These are phyloP conservation scores for Penicillium sp. DNA, from an alignment of 2,329 filamentous ascomycete genomes.

Conservation along the genomic window DNA sequence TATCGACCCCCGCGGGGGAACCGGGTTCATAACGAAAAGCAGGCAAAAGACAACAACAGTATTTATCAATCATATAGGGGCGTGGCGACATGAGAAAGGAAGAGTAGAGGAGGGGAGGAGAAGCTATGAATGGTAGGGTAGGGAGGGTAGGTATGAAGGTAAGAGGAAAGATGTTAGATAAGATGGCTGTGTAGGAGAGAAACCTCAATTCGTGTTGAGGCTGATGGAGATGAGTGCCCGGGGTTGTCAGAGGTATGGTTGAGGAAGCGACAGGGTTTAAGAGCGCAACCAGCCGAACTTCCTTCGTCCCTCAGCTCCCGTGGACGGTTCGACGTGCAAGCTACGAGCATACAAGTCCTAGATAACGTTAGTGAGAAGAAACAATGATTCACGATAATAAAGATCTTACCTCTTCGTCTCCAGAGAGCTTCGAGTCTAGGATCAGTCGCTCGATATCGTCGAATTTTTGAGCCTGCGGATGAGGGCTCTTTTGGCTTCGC, in stretches of 20 bases:
- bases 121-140: background rate
- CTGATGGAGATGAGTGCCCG: background rate
- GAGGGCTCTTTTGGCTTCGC: slow-evolving; percentile 83
- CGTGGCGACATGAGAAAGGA: slow-evolving; percentile 28
- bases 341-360: slow-evolving; percentile 62
- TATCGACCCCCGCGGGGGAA: slow-evolving; percentile 11
- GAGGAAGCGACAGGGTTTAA: slow-evolving; percentile 18
- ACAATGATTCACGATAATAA: background rate
- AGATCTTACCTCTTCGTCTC: slow-evolving; percentile 77
- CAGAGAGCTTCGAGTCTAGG: slow-evolving; percentile 75
- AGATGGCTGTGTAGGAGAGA: background rate
- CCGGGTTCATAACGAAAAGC: slow-evolving; percentile 5
- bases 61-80: slow-evolving; percentile 30
- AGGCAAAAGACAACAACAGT: slow-evolving; percentile 13
- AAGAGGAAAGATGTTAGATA: background rate
- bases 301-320: slow-evolving; percentile 39
- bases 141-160: background rate
- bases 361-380: slow-evolving; percentile 9
- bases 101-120: slow-evolving; percentile 2
- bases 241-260: background rate
- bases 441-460: slow-evolving; percentile 73
- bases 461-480: slow-evolving; percentile 68
- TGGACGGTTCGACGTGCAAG: slow-evolving; percentile 53
- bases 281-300: slow-evolving; percentile 47
- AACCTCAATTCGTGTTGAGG: background rate